Evolutionary conservation across 805 yeast species (phyloP).

Genomic region (Hanseniaspora pseudoguilliermondii): DNA sequence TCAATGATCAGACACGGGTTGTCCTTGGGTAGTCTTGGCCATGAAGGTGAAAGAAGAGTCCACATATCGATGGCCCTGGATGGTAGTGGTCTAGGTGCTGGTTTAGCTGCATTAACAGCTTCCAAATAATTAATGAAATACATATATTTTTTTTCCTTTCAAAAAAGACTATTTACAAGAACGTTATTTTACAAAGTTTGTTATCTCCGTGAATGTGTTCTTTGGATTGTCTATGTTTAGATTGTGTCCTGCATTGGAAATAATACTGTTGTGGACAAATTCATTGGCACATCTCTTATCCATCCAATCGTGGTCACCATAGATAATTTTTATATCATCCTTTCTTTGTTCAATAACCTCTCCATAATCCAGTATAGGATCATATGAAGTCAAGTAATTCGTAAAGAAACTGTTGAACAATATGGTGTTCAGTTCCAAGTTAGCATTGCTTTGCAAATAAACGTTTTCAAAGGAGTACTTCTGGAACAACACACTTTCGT

Average conservation of each 20-base stretch:
- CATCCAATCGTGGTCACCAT: conserved; percentile 72
- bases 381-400: conserved; percentile 38
- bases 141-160: no score
- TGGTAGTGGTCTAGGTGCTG: conserved; percentile 97
- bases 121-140: not conserved
- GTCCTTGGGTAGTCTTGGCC: conserved; percentile 53
- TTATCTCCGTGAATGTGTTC: conserved; percentile 38
- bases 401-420: conserved; percentile 24
- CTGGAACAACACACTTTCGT: conserved; percentile 13
- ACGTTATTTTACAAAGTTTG: not conserved
- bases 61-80: conserved; percentile 78
- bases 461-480: conserved; percentile 20
- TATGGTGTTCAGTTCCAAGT: conserved; percentile 12
- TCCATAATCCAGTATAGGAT: conserved; percentile 53
- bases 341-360: conserved; percentile 27
- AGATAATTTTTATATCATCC: conserved; percentile 34
- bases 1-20: conserved; percentile 70
- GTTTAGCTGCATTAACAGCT: conserved; percentile 63
- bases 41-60: conserved; percentile 61
- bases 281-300: conserved; percentile 38
- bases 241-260: conserved; percentile 58
- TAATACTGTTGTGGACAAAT: conserved; percentile 18
- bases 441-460: conserved; percentile 19
- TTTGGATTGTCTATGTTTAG: conserved; percentile 54
- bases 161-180: no score